phyloP scores from a whole-genome alignment of 108 stramenopile species.

The Skeletonema costatum region DNA sequence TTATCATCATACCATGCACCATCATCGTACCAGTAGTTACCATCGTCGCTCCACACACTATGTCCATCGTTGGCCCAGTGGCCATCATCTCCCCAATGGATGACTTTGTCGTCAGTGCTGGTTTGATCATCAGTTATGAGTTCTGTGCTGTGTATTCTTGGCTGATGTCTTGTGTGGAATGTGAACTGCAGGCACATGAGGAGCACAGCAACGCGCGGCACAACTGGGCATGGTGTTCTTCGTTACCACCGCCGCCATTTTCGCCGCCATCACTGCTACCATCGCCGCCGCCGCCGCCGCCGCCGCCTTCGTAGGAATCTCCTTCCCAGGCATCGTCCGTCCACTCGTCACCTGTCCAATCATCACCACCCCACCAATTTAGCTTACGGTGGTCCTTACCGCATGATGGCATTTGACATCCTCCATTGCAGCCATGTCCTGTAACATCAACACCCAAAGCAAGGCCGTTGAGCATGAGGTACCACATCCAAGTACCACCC shows the following conservation, averaged over 20 bases:
- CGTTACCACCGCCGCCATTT: not conserved
- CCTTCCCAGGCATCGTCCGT: not conserved
- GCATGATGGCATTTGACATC: not conserved
- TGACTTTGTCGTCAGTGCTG: not conserved
- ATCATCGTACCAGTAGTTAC: not conserved
- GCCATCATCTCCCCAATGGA: not conserved
- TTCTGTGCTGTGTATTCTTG: no score
- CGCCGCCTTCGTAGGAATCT: not conserved
- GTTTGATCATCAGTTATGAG: no score
- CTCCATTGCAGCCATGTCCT: not conserved
- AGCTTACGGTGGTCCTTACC: not conserved
- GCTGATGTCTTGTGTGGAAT: not conserved
- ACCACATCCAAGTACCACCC: not conserved
- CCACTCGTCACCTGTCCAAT: not conserved
- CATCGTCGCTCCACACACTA: not conserved
- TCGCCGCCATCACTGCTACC: not conserved
- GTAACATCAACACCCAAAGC: not conserved
- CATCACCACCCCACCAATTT: not conserved
- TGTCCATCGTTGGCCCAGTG: not conserved
- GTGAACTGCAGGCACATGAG: not conserved
- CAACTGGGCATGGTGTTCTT: not conserved
- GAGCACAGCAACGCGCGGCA: not conserved
- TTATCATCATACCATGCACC: not conserved
- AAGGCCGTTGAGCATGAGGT: not conserved
- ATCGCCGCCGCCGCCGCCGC: not conserved